Percentiles rank a stretch among this genome's conserved stretches.
These are phyloP conservation scores for Tinospora cordifolia DNA, from an alignment of 164 flowering plant species.

Conservation along the genomic window DNA sequence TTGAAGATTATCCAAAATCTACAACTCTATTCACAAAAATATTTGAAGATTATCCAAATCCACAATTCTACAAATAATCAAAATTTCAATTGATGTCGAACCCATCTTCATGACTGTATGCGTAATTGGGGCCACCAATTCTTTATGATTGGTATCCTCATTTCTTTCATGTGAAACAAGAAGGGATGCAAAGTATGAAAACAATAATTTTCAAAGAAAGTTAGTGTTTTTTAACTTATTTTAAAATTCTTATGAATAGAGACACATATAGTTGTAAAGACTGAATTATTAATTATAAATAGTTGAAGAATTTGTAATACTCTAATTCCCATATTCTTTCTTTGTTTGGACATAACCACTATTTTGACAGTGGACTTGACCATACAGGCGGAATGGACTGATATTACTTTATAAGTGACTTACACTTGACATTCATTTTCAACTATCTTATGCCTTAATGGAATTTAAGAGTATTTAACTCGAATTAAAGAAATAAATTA, in stretches of 20 bases:
- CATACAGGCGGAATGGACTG: too few relatives aligned
- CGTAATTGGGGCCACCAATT: slow-evolving; percentile 71
- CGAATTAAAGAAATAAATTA: too few relatives aligned
- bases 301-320: too few relatives aligned
- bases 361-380: too few relatives aligned
- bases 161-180: slow-evolving; percentile 60
- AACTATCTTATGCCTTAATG: too few relatives aligned
- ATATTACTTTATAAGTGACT: too few relatives aligned
- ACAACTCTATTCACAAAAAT: too few relatives aligned
- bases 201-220: background rate
- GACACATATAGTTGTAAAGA: background rate
- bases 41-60: background rate
- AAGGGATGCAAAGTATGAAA: background rate
- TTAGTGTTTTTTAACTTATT: background rate
- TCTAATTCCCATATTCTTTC: too few relatives aligned
- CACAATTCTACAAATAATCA: background rate
- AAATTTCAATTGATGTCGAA: slow-evolving; percentile 39
- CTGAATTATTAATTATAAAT: background rate
- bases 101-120: slow-evolving; percentile 52
- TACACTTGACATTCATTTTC: too few relatives aligned
- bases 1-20: too few relatives aligned
- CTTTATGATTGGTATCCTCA: slow-evolving; percentile 51
- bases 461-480: too few relatives aligned
- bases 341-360: too few relatives aligned
- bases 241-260: background rate